Evolutionary conservation across 345 rosid genomes (phyloP), one percentile per base, ranked within the genome.

Genomic region (Hypericum androsaemum): DNA sequence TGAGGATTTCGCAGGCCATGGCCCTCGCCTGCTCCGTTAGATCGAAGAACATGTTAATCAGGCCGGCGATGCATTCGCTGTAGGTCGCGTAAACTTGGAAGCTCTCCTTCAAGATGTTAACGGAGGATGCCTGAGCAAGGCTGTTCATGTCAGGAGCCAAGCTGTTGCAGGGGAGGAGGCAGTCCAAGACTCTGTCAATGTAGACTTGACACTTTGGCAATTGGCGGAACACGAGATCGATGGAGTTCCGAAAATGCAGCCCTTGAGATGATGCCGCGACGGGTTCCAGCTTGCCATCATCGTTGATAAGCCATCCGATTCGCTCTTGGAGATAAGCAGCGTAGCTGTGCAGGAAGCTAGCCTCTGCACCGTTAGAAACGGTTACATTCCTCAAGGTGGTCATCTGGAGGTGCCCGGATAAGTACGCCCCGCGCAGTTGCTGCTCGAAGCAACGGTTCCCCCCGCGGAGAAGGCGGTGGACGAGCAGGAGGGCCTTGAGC

Each of bases 401-500:
- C 62, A 88, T 70, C 52, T 84, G 88, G 54, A 88, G 94, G 64
- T 84, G 85, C 48, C 94, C 96, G 5, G 84, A 82, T 15, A 63
- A 64, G 43, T 77, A 74, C 0, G 88, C 77, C 2, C 73, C 46
- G 13, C 80, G 82, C 7, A 88, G 68, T 64, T 77, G 77, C 47
- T 66, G 84, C 72, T 88, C 96, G 53, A 88, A 80, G 60, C 53
- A 52, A 8, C 78, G 78, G 56, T 79, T 88, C 50, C 96, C 90
- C n/a, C 96, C 85, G 3, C 96, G 89, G 10, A 84, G 71, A 69
- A 88, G 88, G 12, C 94, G 80, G 45, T 84, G 96, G 63, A 82
- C 65, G 39, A 88, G 83, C 39, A 81, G 39, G 59, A 88, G 87
- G 35, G 89, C 67, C 77, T 84, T 88, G 68, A 81, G 79, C 3